These are phyloP conservation scores for Calonectria ilicicola DNA, from an alignment of 2,329 filamentous ascomycete species.

Conservation along the genomic window DNA sequence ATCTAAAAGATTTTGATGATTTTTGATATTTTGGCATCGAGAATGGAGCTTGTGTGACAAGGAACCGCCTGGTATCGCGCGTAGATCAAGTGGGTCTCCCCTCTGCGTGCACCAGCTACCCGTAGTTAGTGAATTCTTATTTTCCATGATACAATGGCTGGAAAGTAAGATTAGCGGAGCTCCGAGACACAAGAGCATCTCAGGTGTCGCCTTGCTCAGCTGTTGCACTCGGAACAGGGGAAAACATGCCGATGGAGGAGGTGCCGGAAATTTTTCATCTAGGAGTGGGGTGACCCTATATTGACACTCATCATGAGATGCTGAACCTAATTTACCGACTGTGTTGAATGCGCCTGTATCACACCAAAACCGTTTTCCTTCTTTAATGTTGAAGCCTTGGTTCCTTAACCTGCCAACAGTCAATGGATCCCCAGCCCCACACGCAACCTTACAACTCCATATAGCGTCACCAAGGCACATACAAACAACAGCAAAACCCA, in stretches of 20 bases:
- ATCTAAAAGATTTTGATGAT: background rate
- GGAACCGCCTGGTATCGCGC: background rate
- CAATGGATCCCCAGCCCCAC: background rate
- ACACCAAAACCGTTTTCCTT: background rate
- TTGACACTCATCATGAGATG: constrained; percentile 9
- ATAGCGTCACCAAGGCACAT: constrained; percentile 18
- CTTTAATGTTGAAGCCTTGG: background rate
- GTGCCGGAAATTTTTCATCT: background rate
- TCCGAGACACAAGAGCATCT: background rate
- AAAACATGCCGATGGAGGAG: background rate
- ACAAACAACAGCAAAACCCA: constrained; percentile 14
- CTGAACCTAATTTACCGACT: constrained; percentile 13
- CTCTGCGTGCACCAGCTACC: background rate
- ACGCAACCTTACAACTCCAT: constrained; percentile 3
- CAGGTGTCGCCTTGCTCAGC: background rate
- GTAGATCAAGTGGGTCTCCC: background rate
- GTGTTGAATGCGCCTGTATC: constrained; percentile 14
- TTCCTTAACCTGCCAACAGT: constrained; percentile 1
- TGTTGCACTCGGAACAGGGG: background rate
- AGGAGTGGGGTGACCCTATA: background rate
- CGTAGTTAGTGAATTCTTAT: background rate
- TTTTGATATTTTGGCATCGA: background rate
- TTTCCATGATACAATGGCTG: background rate
- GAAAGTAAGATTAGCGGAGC: background rate
- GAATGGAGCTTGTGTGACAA: background rate